Base-by-base conservation (phyloP, 768 basidiomycete species). In the Scleroderma bovista region DNA sequence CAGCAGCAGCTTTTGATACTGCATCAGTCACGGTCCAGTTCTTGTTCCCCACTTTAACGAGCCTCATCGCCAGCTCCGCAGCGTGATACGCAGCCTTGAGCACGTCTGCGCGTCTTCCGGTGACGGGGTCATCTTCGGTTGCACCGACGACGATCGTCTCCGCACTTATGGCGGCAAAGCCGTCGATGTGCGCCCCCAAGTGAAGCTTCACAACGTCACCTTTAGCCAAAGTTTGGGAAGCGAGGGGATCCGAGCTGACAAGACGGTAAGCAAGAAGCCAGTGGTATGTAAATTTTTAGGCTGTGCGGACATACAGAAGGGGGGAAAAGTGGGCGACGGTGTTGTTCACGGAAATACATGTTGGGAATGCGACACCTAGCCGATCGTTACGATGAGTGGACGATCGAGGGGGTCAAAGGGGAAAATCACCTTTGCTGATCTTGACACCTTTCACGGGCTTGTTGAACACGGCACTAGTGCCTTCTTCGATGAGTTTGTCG, bases 181-280 rank as follows among this genome's bases (percentile, higher is more conserved):
- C 96, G 66, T 98, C 95, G 69, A 99, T 93, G 64, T 99, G 96
- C 17, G 94, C 93, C 41, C 96, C 96, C 52, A 98, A 77, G 68
- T 94, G 91, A 55, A 99, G 72, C 73, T 97, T 98, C 57, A 98
- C 95, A 51, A 99, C 83, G 66, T 99, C 96, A 52, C 83, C 83
- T 55, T 92, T 87, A 23, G 79, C 81, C 56, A 94, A 77, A 45
- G 68, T 77, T 66, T 84, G 82, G 7, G 73, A 71, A 23, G 87
- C 80, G 55, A 80, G 78, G 15, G 84, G 70, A 71, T 93, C 89
- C 33, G 89, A 90, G 57, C 87, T 89, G n/a, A 56, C 12, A 50
- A 47, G 24, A 47, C 23, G 34, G 40, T 20, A 59, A 52, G 44
- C 39, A 54, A 65, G 54, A 65, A 54, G 68, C 62, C 69, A 54